Conservation (phyloP, 371 early-diverging fungal genomes). For the Rhizopus microsporus region DNA sequence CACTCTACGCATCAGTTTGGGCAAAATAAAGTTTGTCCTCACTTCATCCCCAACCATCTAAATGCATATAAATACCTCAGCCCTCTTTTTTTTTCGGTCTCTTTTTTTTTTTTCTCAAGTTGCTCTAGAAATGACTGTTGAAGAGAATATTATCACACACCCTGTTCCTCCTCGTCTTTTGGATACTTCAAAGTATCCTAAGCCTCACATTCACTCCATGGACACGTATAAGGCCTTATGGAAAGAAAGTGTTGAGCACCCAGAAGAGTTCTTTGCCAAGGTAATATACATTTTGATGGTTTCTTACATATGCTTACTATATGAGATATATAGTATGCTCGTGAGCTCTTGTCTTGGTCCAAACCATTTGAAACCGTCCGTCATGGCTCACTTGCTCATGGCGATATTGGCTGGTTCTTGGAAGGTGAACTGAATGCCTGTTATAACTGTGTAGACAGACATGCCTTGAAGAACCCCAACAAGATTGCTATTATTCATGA, state of each 20-base stretch:
- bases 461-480: conserved; percentile 69
- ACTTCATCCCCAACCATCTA: neutral
- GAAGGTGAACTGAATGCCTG: conserved; percentile 92
- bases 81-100: conserved; percentile 1
- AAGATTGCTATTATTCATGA: conserved; percentile 90
- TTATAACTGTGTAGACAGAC: conserved; percentile 96
- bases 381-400: conserved; percentile 65
- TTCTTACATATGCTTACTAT: neutral
- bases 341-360: conserved; percentile 75
- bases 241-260: conserved; percentile 73
- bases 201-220: conserved; percentile 68
- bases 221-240: conserved; percentile 75
- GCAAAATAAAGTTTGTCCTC: neutral
- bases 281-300: conserved; percentile 34
- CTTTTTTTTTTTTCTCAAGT: conserved; percentile 3
- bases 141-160: conserved; percentile 13
- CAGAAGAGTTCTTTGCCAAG: conserved; percentile 78
- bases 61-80: conserved; percentile 10
- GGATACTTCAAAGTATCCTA: conserved; percentile 48
- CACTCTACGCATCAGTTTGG: neutral
- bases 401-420: conserved; percentile 90
- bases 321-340: conserved; percentile 54
- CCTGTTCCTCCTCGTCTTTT: conserved; percentile 58
- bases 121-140: conserved; percentile 19
- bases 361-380: conserved; percentile 71